phyloP scores from a whole-genome alignment of 2,329 filamentous ascomycete species.

The Corinectria fuckeliana region DNA sequence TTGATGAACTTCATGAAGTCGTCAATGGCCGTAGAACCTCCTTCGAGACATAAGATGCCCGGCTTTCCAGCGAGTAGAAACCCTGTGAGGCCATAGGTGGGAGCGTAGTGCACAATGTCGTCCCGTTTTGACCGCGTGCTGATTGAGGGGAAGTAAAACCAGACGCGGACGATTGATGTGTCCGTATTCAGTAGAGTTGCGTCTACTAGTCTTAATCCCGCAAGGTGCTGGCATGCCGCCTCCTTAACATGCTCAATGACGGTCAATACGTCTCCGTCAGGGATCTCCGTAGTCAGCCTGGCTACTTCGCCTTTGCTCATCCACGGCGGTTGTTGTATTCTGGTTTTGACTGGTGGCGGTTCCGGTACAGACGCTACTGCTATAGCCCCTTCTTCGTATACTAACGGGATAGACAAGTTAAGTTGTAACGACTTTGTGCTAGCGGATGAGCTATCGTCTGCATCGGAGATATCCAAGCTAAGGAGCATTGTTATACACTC shows the following conservation, averaged over 20 bases:
- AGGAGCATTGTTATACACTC: slow-evolving; percentile 35
- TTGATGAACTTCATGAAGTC: slow-evolving; percentile 69
- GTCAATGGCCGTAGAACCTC: slow-evolving; percentile 55
- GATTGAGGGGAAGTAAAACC: slow-evolving; percentile 70
- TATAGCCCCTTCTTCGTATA: slow-evolving; percentile 1
- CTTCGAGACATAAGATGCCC: slow-evolving; percentile 60
- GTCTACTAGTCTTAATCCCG: slow-evolving; percentile 21
- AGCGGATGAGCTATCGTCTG: not conserved
- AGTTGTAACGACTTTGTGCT: slow-evolving; percentile 38
- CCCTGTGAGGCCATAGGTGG: slow-evolving; percentile 59
- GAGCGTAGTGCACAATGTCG: slow-evolving; percentile 61
- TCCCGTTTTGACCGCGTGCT: slow-evolving; percentile 64
- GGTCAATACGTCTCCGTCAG: slow-evolving; percentile 52
- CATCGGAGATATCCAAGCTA: slow-evolving; percentile 31
- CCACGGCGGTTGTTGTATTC: slow-evolving; percentile 58
- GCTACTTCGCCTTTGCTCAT: slow-evolving; percentile 56
- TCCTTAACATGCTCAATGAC: slow-evolving; percentile 54
- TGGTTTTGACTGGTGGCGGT: slow-evolving; percentile 49
- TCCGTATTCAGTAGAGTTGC: not conserved
- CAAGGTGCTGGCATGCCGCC: slow-evolving; percentile 41
- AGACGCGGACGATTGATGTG: slow-evolving; percentile 55
- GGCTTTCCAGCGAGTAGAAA: slow-evolving; percentile 68
- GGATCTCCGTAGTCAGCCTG: slow-evolving; percentile 47
- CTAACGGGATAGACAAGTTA: slow-evolving; percentile 45
- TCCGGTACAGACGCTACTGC: slow-evolving; percentile 35